Evolutionary conservation across 2,329 filamentous ascomycete species (phyloP), one percentile per base, ranked within the genome.

Genomic region (Fusarium chlamydosporum): DNA sequence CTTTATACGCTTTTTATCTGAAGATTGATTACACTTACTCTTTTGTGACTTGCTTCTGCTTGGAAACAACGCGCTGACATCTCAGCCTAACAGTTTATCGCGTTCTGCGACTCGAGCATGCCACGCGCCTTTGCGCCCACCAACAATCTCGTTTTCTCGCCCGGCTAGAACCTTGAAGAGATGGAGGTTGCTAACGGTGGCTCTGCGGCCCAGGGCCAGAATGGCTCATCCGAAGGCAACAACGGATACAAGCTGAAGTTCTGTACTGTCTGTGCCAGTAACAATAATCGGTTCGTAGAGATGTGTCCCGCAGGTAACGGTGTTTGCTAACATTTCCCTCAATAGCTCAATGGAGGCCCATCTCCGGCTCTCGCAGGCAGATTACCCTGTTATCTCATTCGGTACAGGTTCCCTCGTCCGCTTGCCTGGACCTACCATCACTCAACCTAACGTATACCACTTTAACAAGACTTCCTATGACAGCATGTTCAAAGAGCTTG

Each of bases 391-490:
- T 72, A 96, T 98, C 73, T 98, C 95, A 18, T 99, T 98, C 78
- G 96, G 96, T 66, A 99, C 96, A 0, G 96, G 96, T 56, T 97
- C 94, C 18, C 89, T 97, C 18, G 96, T 99, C 72, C 93, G 96
- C 27, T 85, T 99, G 0, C 96, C 96, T 0, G 96, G 96, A 0
- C 95, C 96, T 2, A 92, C 91, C 34, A 96, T 97, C 68, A 91
- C 89, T 8, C 93, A 97, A 78, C 96, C 96, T 50, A 99, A 99
- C 77, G 94, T 98, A 74, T 99, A 98, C 84, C 90, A 93, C 74
- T 99, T 99, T 88, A 98, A 99, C 83, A 93, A 91, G 78, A 97
- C 94, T 2, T 97, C 94, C 15, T 99, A 99, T 81, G 90, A 93
- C 75, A 90, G 90, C 76, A 99, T 99, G 87, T 97, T 96, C 81